Conservation (phyloP, 1,284 basidiomycete species). For the Garcileccinum viscosum region DNA sequence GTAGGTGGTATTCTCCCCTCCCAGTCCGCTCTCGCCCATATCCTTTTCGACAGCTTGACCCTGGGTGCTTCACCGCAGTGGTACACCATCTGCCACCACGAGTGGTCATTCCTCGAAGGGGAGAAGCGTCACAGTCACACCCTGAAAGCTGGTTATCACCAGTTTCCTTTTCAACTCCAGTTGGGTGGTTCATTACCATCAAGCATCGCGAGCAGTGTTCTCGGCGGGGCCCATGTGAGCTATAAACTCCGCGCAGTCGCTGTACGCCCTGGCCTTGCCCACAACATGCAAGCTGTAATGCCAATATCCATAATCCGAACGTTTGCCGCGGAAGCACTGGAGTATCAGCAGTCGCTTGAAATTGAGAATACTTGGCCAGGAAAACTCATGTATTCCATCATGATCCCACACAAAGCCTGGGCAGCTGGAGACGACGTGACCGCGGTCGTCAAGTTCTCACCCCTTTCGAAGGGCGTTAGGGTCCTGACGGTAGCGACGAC, state of each 20-base stretch:
- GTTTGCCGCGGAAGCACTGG: conserved; percentile 82
- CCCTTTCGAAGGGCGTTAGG: conserved; percentile 82
- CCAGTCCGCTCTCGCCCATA: conserved; percentile 20
- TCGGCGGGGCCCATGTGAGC: conserved; percentile 69
- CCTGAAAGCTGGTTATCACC: conserved; percentile 86
- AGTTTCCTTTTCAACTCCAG: conserved; percentile 87
- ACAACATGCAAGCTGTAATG: conserved; percentile 70
- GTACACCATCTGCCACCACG: conserved; percentile 79
- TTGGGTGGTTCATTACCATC: conserved; percentile 86
- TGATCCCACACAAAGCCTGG: conserved; percentile 89
- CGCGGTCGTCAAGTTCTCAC: conserved; percentile 85
- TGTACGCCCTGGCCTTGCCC: conserved; percentile 74
- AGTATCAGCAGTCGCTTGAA: conserved; percentile 94
- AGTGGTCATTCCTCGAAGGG: conserved; percentile 89
- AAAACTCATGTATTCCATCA: conserved; percentile 91
- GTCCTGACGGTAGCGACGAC: conserved; percentile 73
- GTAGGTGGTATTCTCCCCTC: conserved; percentile 52
- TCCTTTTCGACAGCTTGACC: conserved; percentile 41
- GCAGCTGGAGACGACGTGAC: conserved; percentile 86
- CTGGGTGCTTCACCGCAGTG: conserved; percentile 56
- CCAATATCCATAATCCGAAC: conserved; percentile 76
- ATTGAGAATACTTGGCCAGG: conserved; percentile 96
- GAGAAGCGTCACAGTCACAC: conserved; percentile 81
- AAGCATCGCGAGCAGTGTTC: conserved; percentile 63
- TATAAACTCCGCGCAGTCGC: conserved; percentile 90